phyloP scores from a whole-genome alignment of 176 grass and related monocot species.

The Juncus effusus region DNA sequence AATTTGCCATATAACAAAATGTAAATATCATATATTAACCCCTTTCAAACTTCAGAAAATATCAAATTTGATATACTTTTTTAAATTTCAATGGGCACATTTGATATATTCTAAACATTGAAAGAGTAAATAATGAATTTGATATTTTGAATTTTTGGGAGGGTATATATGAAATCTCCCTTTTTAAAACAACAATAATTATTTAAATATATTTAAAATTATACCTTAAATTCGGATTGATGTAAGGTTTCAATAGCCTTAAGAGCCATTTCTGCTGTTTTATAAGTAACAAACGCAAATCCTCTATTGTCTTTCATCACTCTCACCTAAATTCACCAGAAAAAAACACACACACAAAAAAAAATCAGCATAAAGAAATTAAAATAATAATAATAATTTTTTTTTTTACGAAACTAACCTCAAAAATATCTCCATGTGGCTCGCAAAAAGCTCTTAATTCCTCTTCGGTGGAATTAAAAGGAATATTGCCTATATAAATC shows the following conservation, averaged over 20 bases:
- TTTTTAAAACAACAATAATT: too few species aligned
- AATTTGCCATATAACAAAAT: too few species aligned
- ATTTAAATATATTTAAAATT: neutral
- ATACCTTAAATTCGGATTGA: slow-evolving; percentile 69
- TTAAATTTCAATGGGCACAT: too few species aligned
- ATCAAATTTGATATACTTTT: too few species aligned
- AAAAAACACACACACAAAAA: slow-evolving; percentile 10
- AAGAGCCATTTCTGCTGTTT: slow-evolving; percentile 54
- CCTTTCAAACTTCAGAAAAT: too few species aligned
- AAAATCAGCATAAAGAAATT: neutral
- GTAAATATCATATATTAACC: too few species aligned
- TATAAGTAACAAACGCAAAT: slow-evolving; percentile 85
- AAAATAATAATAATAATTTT: neutral
- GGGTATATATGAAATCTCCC: too few species aligned
- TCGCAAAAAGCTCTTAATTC: slow-evolving; percentile 71
- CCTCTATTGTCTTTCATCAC: slow-evolving; percentile 60
- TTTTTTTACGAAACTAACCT: slow-evolving; percentile 48
- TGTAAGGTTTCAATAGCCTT: slow-evolving; percentile 67
- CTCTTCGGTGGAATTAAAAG: slow-evolving; percentile 55
- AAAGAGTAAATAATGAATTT: too few species aligned
- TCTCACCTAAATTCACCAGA: slow-evolving; percentile 55
- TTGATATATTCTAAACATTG: too few species aligned
- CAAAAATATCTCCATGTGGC: slow-evolving; percentile 67
- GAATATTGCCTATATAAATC: slow-evolving; percentile 66
- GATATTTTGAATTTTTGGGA: too few species aligned